Conservation (phyloP, 352 stramenopile species). For the Peronospora farinosa region DNA sequence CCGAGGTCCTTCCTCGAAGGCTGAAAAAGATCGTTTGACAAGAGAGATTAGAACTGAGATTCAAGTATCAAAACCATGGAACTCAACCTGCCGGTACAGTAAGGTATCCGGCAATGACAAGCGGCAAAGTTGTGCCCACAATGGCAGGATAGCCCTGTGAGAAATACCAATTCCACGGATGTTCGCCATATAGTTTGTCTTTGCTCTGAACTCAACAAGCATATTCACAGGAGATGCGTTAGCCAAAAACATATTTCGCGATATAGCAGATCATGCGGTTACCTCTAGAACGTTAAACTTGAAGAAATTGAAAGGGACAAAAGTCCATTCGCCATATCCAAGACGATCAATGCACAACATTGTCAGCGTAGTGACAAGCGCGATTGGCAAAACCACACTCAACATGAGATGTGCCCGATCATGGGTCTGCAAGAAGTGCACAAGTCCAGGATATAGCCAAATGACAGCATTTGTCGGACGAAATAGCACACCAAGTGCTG, state of each 20-base stretch:
- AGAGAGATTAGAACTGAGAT: neutral
- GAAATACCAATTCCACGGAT: constrained; percentile 84
- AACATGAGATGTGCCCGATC: constrained; percentile 40
- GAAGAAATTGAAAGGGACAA: constrained; percentile 83
- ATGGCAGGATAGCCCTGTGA: constrained; percentile 69
- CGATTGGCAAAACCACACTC: constrained; percentile 53
- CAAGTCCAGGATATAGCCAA: constrained; percentile 63
- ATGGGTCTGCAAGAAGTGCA: constrained; percentile 44
- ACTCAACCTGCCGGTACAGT: constrained; percentile 39
- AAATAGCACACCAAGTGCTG: constrained; percentile 73
- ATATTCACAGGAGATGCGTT: neutral
- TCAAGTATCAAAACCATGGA: neutral
- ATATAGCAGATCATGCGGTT: neutral
- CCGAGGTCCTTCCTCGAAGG: constrained; percentile 60
- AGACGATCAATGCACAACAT: constrained; percentile 76
- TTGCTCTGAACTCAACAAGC: constrained; percentile 43
- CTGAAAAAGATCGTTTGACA: constrained; percentile 17
- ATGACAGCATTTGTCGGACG: constrained; percentile 73
- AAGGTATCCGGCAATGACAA: constrained; percentile 49
- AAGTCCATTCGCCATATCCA: constrained; percentile 78
- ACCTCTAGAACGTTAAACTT: constrained; percentile 85
- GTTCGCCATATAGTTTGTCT: constrained; percentile 71
- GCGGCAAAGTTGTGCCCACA: constrained; percentile 44
- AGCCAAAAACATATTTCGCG: neutral
- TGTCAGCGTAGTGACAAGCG: constrained; percentile 30